phyloP scores from a whole-genome alignment of 805 yeast species.

The Yueomyces sp. region DNA sequence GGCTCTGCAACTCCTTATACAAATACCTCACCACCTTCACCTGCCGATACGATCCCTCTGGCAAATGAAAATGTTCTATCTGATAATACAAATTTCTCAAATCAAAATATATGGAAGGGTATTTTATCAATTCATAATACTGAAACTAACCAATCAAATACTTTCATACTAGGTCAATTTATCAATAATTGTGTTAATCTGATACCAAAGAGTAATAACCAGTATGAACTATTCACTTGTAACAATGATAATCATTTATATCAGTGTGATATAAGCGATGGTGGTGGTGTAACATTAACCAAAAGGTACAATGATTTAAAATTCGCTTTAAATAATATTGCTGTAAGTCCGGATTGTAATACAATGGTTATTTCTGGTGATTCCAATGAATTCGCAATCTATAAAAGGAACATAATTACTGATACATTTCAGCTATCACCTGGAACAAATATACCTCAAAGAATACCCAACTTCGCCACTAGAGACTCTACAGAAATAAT shows the following conservation, averaged over 20 bases:
- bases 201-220: slow-evolving; percentile 29
- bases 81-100: slow-evolving; percentile 19
- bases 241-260: slow-evolving; percentile 73
- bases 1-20: neutral
- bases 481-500: slow-evolving; percentile 8
- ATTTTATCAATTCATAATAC: slow-evolving; percentile 30
- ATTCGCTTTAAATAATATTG: slow-evolving; percentile 64
- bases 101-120: slow-evolving; percentile 39
- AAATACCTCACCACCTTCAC: slow-evolving; percentile 4
- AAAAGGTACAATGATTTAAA: slow-evolving; percentile 36
- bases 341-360: slow-evolving; percentile 48
- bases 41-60: slow-evolving; percentile 17
- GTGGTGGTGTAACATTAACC: slow-evolving; percentile 29
- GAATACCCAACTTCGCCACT: slow-evolving; percentile 19
- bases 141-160: slow-evolving; percentile 31
- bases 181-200: slow-evolving; percentile 71
- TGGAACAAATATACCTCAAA: slow-evolving; percentile 16
- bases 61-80: slow-evolving; percentile 18
- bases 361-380: slow-evolving; percentile 67
- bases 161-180: slow-evolving; percentile 58
- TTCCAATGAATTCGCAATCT: slow-evolving; percentile 46
- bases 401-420: slow-evolving; percentile 25
- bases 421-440: slow-evolving; percentile 17
- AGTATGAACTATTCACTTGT: slow-evolving; percentile 53
- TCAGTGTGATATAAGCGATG: slow-evolving; percentile 40